phyloP scores from a whole-genome alignment of 352 stramenopile species.

The Pythium scleroteichum region DNA sequence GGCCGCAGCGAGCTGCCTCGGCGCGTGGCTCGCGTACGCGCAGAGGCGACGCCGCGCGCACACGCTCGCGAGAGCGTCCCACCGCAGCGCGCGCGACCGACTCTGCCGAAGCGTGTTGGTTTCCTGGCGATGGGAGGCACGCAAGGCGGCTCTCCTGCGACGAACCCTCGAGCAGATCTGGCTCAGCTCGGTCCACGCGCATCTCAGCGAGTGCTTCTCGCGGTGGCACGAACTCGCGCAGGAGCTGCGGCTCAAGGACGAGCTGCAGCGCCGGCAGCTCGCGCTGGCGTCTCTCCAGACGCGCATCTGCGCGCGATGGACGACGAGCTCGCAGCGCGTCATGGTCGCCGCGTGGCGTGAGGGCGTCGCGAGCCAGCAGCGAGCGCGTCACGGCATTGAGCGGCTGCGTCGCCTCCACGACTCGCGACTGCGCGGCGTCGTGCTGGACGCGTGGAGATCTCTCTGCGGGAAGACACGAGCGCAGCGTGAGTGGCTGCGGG shows the following conservation, averaged over 20 bases:
- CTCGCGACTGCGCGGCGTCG: neutral
- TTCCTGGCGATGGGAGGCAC: slow-evolving; percentile 8
- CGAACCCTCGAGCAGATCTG: slow-evolving; percentile 39
- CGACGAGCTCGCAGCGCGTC: slow-evolving; percentile 3
- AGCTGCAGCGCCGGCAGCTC: slow-evolving; percentile 14
- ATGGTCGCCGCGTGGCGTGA: slow-evolving; percentile 12
- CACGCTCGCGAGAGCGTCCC: neutral
- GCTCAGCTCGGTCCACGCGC: slow-evolving; percentile 37
- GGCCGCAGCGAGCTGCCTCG: neutral
- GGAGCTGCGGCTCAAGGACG: slow-evolving; percentile 20
- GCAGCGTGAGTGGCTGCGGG: slow-evolving; percentile 9
- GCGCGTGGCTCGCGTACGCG: slow-evolving; percentile 3
- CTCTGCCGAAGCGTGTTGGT: neutral
- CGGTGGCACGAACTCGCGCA: slow-evolving; percentile 29
- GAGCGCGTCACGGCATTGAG: neutral
- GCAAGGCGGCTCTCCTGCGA: slow-evolving; percentile 31
- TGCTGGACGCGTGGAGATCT: slow-evolving; percentile 7
- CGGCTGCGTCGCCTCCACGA: slow-evolving; percentile 14
- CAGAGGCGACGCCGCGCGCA: neutral
- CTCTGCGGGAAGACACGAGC: neutral
- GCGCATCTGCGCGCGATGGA: slow-evolving; percentile 36
- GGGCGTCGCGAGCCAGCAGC: slow-evolving; percentile 7
- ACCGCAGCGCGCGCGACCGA: neutral
- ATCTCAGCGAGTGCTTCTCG: slow-evolving; percentile 37
- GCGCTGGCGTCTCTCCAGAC: slow-evolving; percentile 37